phyloP scores from a whole-genome alignment of 1,284 basidiomycete genomes.

The Trametes versicolor region DNA sequence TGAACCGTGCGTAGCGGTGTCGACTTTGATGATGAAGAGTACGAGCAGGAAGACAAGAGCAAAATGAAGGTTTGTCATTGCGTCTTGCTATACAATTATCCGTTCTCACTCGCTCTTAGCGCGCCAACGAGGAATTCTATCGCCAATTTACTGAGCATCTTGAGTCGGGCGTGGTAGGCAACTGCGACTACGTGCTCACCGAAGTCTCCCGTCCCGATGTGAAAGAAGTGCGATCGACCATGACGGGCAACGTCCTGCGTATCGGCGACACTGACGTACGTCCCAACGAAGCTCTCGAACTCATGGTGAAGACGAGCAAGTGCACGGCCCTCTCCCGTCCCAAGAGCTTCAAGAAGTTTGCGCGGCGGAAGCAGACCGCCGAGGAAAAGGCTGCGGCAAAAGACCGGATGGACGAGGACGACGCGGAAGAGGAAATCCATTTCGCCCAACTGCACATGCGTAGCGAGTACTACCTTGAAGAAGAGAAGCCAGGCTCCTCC shows the following conservation, averaged over 20 bases:
- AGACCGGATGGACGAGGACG: conserved; percentile 45
- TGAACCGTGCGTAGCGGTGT: conserved; percentile 65
- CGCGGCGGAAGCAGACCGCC: conserved; percentile 48
- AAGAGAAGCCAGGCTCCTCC: conserved; percentile 32
- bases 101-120: conserved; percentile 52
- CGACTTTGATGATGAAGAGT: conserved; percentile 86
- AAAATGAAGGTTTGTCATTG: conserved; percentile 65
- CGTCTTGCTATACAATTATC: background rate
- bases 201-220: conserved; percentile 77
- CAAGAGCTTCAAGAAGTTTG: conserved; percentile 87
- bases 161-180: conserved; percentile 67
- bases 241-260: conserved; percentile 71
- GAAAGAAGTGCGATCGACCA: conserved; percentile 72
- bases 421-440: conserved; percentile 48
- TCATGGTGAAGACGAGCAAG: conserved; percentile 85
- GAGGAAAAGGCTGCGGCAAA: conserved; percentile 44
- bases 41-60: conserved; percentile 74
- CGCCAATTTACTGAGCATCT: conserved; percentile 58
- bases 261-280: conserved; percentile 78
- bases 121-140: conserved; percentile 84
- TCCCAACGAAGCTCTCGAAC: conserved; percentile 76
- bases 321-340: conserved; percentile 81
- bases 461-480: conserved; percentile 67
- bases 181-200: conserved; percentile 74
- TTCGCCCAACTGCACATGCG: conserved; percentile 67